phyloP scores from a whole-genome alignment of 1,284 basidiomycete genomes.

The Boletus mariae region DNA sequence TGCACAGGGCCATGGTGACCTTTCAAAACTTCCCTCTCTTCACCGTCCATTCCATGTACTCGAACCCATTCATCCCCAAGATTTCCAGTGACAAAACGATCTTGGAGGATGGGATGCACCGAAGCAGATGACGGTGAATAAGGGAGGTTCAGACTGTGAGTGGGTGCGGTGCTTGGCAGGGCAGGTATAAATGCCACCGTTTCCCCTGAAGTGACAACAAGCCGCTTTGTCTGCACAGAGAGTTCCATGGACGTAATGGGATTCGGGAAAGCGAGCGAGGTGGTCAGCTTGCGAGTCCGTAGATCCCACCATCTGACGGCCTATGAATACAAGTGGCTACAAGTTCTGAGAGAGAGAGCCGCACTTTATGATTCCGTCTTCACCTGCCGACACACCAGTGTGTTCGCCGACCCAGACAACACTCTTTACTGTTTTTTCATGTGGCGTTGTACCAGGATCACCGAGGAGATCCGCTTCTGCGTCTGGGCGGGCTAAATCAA shows the following conservation, averaged over 20 bases:
- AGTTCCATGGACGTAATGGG: constrained; percentile 94
- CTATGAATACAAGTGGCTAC: constrained; percentile 9
- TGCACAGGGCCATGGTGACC: constrained; percentile 98
- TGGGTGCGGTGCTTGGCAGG: constrained; percentile 51
- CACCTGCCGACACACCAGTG: constrained; percentile 84
- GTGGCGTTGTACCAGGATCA: constrained; percentile 58
- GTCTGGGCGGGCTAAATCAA: constrained; percentile 83
- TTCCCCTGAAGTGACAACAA: constrained; percentile 89
- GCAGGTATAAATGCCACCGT: constrained; percentile 85
- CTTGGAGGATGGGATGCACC: constrained; percentile 84
- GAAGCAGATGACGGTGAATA: constrained; percentile 90
- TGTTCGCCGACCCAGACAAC: constrained; percentile 90
- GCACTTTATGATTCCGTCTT: constrained; percentile 88
- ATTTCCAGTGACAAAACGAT: constrained; percentile 92
- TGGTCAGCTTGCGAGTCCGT: constrained; percentile 69
- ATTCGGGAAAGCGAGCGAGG: constrained; percentile 69
- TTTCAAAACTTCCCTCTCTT: constrained; percentile 89
- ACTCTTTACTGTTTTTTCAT: constrained; percentile 89
- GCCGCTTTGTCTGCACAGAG: constrained; percentile 77
- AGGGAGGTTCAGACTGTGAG: constrained; percentile 67
- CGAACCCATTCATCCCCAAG: constrained; percentile 94
- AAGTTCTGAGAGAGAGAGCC: constrained; percentile 24
- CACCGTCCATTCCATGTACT: constrained; percentile 87
- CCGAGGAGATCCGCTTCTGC: constrained; percentile 81
- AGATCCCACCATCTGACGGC: constrained; percentile 91